Conservation (phyloP, 352 stramenopile genomes). For the Phytophthora vignae region DNA sequence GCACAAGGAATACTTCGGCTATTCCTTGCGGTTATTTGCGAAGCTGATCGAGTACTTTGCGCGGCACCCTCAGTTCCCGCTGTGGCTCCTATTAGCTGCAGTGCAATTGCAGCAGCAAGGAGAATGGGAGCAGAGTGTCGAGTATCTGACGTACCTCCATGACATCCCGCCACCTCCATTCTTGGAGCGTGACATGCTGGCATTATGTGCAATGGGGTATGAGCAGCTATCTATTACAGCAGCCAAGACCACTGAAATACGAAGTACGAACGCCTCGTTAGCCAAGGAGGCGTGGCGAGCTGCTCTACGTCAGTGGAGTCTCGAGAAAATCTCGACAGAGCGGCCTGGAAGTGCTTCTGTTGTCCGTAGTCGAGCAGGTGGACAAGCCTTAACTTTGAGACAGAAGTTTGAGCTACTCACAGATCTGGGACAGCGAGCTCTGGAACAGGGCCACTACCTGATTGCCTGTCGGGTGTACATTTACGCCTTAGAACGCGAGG, state of each 20-base stretch:
- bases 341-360: conserved; percentile 3
- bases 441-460: conserved; percentile 61
- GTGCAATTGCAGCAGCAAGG: conserved; percentile 67
- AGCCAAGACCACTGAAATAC: neutral
- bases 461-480: conserved; percentile 52
- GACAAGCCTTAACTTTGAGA: conserved; percentile 1
- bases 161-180: conserved; percentile 63
- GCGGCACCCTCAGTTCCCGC: conserved; percentile 47
- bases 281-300: conserved; percentile 68
- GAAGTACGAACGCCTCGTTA: conserved; percentile 5
- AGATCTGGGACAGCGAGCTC: conserved; percentile 57
- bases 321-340: conserved; percentile 34
- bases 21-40: conserved; percentile 60
- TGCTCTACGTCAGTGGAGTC: conserved; percentile 58
- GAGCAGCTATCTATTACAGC: conserved; percentile 32
- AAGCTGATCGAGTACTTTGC: conserved; percentile 71
- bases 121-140: conserved; percentile 61
- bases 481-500: conserved; percentile 50
- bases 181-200: conserved; percentile 65
- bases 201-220: conserved; percentile 63
- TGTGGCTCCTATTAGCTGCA: conserved; percentile 70
- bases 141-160: conserved; percentile 67
- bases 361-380: conserved; percentile 4
- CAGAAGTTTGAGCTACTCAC: conserved; percentile 62
- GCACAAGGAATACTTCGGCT: conserved; percentile 58